These are phyloP conservation scores for Gyromitra esculenta DNA, from an alignment of 2,329 filamentous ascomycete species.

Conservation along the genomic window DNA sequence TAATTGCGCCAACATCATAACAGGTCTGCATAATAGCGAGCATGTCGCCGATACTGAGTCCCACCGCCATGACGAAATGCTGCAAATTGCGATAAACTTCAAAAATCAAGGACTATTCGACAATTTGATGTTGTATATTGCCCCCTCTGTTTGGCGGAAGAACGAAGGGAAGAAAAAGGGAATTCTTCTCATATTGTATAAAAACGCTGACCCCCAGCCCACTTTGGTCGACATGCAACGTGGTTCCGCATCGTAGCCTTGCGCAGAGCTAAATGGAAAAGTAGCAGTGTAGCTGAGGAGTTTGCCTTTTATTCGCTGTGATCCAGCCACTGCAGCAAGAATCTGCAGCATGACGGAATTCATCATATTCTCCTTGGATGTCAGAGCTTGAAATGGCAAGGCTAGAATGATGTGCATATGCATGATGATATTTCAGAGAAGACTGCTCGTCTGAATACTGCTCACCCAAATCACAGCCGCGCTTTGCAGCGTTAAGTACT, in stretches of 20 bases:
- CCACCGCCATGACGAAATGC: constrained; percentile 24
- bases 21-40: constrained; percentile 29
- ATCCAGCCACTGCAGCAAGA: constrained; percentile 19
- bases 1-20: constrained; percentile 13
- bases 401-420: neutral
- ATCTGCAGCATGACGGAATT: constrained; percentile 48
- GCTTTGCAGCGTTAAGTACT: too few species aligned
- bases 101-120: constrained; percentile 3
- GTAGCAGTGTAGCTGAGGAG: neutral
- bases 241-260: constrained; percentile 10
- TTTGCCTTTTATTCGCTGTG: constrained; percentile 24
- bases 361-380: neutral
- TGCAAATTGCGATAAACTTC: neutral
- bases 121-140: constrained; percentile 1
- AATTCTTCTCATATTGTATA: constrained; percentile 7
- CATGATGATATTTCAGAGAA: neutral
- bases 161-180: constrained; percentile 11
- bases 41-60: constrained; percentile 39
- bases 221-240: constrained; percentile 15
- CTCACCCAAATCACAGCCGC: too few species aligned
- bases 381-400: neutral
- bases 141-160: constrained; percentile 2
- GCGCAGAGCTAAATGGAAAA: neutral
- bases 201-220: neutral
- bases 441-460: too few species aligned